Percentiles rank a stretch among this genome's conserved stretches.
Evolutionary conservation across 2,329 filamentous ascomycete species (phyloP).

Genomic region (Sporothrix curviconia): DNA sequence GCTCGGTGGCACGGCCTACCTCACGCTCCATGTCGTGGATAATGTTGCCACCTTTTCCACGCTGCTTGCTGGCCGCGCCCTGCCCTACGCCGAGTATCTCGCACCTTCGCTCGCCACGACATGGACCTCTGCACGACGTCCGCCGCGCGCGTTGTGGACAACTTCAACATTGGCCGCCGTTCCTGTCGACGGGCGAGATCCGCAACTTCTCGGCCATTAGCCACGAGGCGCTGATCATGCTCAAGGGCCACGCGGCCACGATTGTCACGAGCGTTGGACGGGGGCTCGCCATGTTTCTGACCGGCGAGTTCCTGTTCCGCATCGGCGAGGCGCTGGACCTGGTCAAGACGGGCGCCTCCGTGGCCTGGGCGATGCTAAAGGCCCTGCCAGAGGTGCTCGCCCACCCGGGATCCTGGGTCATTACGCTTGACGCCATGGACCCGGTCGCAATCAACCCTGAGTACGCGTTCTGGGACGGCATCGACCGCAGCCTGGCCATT

Average conservation of each 20-base stretch:
- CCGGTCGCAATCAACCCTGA: slow-evolving; percentile 42
- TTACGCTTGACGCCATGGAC: slow-evolving; percentile 45
- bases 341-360: slow-evolving; percentile 18
- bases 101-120: slow-evolving; percentile 25
- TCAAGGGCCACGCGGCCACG: slow-evolving; percentile 48
- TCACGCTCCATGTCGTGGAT: slow-evolving; percentile 31
- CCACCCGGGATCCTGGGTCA: slow-evolving; percentile 51
- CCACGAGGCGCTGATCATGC: slow-evolving; percentile 58
- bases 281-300: slow-evolving; percentile 37
- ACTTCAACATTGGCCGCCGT: slow-evolving; percentile 44
- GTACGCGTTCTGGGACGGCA: slow-evolving; percentile 60
- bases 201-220: slow-evolving; percentile 72
- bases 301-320: slow-evolving; percentile 34
- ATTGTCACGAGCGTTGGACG: slow-evolving; percentile 35
- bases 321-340: slow-evolving; percentile 17
- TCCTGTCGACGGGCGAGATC: slow-evolving; percentile 53
- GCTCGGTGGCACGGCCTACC: slow-evolving; percentile 47
- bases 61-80: slow-evolving; percentile 26
- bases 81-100: slow-evolving; percentile 17
- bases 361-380: slow-evolving; percentile 24
- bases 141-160: slow-evolving; percentile 42
- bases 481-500: slow-evolving; percentile 65
- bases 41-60: slow-evolving; percentile 33
- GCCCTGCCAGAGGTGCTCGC: slow-evolving; percentile 31
- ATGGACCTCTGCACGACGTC: slow-evolving; percentile 37